phyloP scores from a whole-genome alignment of 805 yeast genomes.

The Peterozyma xylosa region DNA sequence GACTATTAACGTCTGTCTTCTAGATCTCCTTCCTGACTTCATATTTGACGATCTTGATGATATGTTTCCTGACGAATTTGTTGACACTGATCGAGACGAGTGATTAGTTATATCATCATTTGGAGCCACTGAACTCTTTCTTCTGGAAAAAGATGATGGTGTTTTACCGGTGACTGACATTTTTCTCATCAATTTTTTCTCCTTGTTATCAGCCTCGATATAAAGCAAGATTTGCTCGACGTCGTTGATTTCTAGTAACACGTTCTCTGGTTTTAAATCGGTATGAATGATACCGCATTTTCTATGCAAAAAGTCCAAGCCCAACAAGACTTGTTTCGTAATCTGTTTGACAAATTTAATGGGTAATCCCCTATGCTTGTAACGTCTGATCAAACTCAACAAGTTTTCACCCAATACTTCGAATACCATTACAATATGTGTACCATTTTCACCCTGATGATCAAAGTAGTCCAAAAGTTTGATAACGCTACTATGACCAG shows the following conservation, averaged over 20 bases:
- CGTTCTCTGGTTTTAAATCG: conserved; percentile 72
- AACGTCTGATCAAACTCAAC: conserved; percentile 74
- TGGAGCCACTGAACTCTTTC: background rate
- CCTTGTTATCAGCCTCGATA: conserved; percentile 31
- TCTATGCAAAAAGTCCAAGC: conserved; percentile 51
- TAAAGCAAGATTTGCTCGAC: conserved; percentile 41
- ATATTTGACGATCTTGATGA: background rate
- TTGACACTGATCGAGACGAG: background rate
- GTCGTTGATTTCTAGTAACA: conserved; percentile 45
- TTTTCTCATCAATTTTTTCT: conserved; percentile 13
- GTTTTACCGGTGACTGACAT: background rate
- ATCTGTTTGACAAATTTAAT: conserved; percentile 46
- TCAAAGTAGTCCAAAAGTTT: conserved; percentile 76
- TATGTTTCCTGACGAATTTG: background rate
- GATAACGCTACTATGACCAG: conserved; percentile 78
- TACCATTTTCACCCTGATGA: conserved; percentile 86
- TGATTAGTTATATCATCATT: background rate
- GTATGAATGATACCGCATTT: conserved; percentile 66
- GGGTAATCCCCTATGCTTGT: conserved; percentile 43
- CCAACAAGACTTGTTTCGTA: conserved; percentile 44
- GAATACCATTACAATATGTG: conserved; percentile 93
- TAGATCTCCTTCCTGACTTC: conserved; percentile 30
- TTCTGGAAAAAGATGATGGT: conserved; percentile 1
- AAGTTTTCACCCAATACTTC: conserved; percentile 95
- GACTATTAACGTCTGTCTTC: conserved; percentile 72